Evolutionary conservation across 257 asterid genomes (phyloP), one percentile per base, ranked within the genome.

Genomic region (Jacaranda mimosifolia): DNA sequence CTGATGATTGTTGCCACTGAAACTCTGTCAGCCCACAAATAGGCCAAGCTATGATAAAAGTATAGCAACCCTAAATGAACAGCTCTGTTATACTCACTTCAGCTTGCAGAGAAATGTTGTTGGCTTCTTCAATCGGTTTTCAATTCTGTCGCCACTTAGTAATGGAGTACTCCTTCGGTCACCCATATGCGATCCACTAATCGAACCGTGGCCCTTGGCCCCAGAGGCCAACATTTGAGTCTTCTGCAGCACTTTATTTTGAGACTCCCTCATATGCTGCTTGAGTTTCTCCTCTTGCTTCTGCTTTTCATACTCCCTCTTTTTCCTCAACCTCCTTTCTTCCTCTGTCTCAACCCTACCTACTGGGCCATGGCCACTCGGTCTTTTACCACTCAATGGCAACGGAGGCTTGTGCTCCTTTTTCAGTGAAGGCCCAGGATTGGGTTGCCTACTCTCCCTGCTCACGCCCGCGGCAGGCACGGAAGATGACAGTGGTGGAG

Each of bases 91-190:
- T 68, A 94, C 98, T 91, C 84, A 96, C 99, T 93, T 93, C 86
- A 96, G 77, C 91, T 96, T 96, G 98, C 99, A 96, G 84, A 96
- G 89, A 76, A 96, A 96, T 4, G 98, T 91, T 10, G 99, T 93
- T 4, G 99, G 99, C 82, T 93, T 96, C 93, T 93, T 93, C 83
- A 96, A 85, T 73, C 98, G 92, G 83, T 93, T 96, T 71, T 96
- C 98, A 9, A 85, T 84, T 82, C 94, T 88, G 72, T 90, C 98
- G 14, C 96, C 87, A 58, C 88, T 84, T 66, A 95, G 79, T 80
- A 96, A 80, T 8, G 92, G 92, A 71, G 91, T 75, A 63, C 92
- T 90, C 88, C 89, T 88, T 76, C 90, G 82, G 67, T 96, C 98
- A 17, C 94, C 98, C 89, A 91, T 87, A 69, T 87, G 97, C 3